Conservation (phyloP, 2,329 filamentous ascomycete genomes). For the Fusarium nanum region DNA sequence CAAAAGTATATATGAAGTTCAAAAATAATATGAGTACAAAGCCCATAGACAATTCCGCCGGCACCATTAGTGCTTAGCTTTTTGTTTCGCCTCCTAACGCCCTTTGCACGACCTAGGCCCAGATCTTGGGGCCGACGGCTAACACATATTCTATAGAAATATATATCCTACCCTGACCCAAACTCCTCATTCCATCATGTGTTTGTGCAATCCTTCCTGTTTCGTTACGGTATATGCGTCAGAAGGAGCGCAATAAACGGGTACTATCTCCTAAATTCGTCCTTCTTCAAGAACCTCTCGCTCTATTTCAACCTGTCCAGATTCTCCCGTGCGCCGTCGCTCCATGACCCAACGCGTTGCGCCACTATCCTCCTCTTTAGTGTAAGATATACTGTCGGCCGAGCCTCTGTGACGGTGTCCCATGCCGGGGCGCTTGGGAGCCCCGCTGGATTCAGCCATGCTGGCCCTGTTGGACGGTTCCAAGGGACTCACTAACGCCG, state of each 20-base stretch:
- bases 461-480: conserved; percentile 34
- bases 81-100: conserved; percentile 23
- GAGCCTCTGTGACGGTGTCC: conserved; percentile 67
- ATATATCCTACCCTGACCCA: conserved; percentile 31
- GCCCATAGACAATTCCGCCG: conserved; percentile 21
- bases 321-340: conserved; percentile 72
- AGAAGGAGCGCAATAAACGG: background rate
- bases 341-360: conserved; percentile 77
- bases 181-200: conserved; percentile 32
- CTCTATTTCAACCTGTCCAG: conserved; percentile 73
- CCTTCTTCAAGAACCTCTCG: conserved; percentile 72
- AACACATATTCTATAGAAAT: conserved; percentile 20
- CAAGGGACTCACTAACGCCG: conserved; percentile 38
- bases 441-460: conserved; percentile 19
- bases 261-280: conserved; percentile 53
- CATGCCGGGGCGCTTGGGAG: conserved; percentile 35
- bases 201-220: conserved; percentile 12
- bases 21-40: conserved; percentile 4
- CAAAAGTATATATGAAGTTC: conserved; percentile 13
- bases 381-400: conserved; percentile 77
- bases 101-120: conserved; percentile 7
- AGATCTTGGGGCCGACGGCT: conserved; percentile 4
- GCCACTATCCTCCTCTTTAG: conserved; percentile 70
- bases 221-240: conserved; percentile 22
- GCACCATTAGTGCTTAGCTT: conserved; percentile 23